Conservation (phyloP, 371 early-diverging fungal genomes). For the Catenaria anguillulae region DNA sequence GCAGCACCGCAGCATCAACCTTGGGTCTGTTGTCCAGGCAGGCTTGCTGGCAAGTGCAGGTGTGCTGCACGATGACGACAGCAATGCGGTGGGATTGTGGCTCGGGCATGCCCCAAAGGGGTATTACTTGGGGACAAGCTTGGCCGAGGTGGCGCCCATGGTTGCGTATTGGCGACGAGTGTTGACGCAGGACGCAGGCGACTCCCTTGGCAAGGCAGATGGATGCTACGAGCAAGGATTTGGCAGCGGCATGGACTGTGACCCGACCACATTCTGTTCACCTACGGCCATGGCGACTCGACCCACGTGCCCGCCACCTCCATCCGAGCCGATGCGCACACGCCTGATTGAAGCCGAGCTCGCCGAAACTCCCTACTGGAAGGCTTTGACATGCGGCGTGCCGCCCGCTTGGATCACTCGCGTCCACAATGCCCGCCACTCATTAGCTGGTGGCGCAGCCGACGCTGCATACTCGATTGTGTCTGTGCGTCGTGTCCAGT, state of each 20-base stretch:
- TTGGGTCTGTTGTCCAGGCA: slow-evolving; percentile 8
- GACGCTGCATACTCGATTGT: background rate
- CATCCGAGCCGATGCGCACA: no score
- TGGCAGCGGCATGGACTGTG: no score
- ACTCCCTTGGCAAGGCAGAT: no score
- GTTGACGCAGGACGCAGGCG: background rate
- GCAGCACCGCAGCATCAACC: slow-evolving; percentile 18
- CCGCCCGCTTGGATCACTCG: slow-evolving; percentile 17
- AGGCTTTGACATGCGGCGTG: slow-evolving; percentile 16
- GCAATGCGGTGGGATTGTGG: background rate
- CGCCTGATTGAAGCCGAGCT: slow-evolving; percentile 16
- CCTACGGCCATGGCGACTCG: no score
- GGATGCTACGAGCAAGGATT: background rate
- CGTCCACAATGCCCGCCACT: slow-evolving; percentile 6
- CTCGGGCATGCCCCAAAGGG: background rate
- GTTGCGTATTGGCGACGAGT: no score
- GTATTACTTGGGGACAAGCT: background rate
- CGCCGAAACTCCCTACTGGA: slow-evolving; percentile 19
- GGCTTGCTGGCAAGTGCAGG: background rate
- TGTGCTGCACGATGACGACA: background rate
- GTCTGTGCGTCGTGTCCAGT: slow-evolving; percentile 7
- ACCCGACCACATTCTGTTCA: no score
- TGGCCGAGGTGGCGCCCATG: background rate
- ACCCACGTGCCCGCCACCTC: no score
- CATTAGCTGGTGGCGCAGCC: no score